A percentile compares a stretch with the other conserved stretches of the same genome.
These are phyloP conservation scores for Nectriaceae sp. DNA, from an alignment of 2,329 filamentous ascomycete genomes.

Conservation along the genomic window DNA sequence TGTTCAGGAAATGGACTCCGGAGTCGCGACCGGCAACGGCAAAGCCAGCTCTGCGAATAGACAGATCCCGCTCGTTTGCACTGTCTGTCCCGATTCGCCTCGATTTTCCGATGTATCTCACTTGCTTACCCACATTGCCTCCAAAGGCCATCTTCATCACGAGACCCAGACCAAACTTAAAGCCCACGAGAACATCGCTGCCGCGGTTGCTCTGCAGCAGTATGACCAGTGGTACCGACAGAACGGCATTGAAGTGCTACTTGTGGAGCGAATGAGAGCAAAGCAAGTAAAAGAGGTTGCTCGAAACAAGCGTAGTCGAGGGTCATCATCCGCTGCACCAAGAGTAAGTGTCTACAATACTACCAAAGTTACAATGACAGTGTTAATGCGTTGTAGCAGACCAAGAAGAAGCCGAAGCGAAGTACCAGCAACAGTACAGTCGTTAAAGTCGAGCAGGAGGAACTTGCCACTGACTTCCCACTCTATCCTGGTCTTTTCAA, in stretches of 20 bases:
- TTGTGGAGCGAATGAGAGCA: conserved; percentile 75
- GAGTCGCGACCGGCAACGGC: conserved; percentile 19
- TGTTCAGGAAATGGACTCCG: conserved; percentile 41
- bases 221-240: conserved; percentile 80
- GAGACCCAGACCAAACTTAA: conserved; percentile 80
- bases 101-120: conserved; percentile 90
- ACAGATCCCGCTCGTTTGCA: conserved; percentile 73
- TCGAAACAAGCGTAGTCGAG: conserved; percentile 51
- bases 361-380: background rate
- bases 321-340: conserved; percentile 13
- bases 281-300: conserved; percentile 69
- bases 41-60: conserved; percentile 25
- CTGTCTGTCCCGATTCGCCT: conserved; percentile 77
- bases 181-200: conserved; percentile 65
- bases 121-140: conserved; percentile 86
- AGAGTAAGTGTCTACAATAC: conserved; percentile 21
- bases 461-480: conserved; percentile 26
- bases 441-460: conserved; percentile 33
- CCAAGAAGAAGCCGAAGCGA: conserved; percentile 34
- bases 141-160: conserved; percentile 86
- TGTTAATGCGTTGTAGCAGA: conserved; percentile 21
- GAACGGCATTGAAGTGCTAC: conserved; percentile 69
- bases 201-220: conserved; percentile 60
- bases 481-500: conserved; percentile 31
- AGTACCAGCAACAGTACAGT: conserved; percentile 12